A percentile compares a stretch with the other conserved stretches of the same genome.
Conservation (phyloP, 805 yeast genomes). For the Schizosaccharomyces osmophilus region DNA sequence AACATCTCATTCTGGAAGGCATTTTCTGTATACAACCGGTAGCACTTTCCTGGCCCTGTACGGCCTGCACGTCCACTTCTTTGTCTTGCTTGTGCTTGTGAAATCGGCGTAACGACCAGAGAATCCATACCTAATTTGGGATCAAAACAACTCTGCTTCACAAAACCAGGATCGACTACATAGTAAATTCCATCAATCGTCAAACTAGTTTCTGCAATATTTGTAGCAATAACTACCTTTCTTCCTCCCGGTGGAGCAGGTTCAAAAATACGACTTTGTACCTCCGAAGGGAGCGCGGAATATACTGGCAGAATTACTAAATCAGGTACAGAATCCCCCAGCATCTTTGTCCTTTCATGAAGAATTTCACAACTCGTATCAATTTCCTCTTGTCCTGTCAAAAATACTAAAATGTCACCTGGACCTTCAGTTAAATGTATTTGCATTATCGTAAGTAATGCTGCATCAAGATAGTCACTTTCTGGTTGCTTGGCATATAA, state of each 20-base stretch:
- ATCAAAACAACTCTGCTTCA: slow-evolving; percentile 73
- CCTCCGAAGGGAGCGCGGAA: slow-evolving; percentile 70
- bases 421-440: slow-evolving; percentile 38
- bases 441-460: slow-evolving; percentile 54
- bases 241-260: slow-evolving; percentile 59
- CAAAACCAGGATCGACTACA: slow-evolving; percentile 87
- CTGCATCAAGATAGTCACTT: slow-evolving; percentile 64
- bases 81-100: slow-evolving; percentile 88
- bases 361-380: slow-evolving; percentile 55
- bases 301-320: slow-evolving; percentile 67
- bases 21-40: slow-evolving; percentile 63
- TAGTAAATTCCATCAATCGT: slow-evolving; percentile 89
- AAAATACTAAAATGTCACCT: slow-evolving; percentile 71
- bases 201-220: slow-evolving; percentile 89
- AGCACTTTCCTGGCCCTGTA: slow-evolving; percentile 91
- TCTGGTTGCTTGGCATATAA: slow-evolving; percentile 35
- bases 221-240: slow-evolving; percentile 81
- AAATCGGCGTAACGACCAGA: slow-evolving; percentile 63
- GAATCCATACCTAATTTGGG: slow-evolving; percentile 77
- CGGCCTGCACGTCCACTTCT: slow-evolving; percentile 97
- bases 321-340: slow-evolving; percentile 35
- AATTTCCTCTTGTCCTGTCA: slow-evolving; percentile 94
- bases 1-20: slow-evolving; percentile 58
- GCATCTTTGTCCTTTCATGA: slow-evolving; percentile 33
- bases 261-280: slow-evolving; percentile 60